Evolutionary conservation across 805 yeast species (phyloP), one percentile per base, ranked within the genome.

Genomic region (Candida tammaniensis): DNA sequence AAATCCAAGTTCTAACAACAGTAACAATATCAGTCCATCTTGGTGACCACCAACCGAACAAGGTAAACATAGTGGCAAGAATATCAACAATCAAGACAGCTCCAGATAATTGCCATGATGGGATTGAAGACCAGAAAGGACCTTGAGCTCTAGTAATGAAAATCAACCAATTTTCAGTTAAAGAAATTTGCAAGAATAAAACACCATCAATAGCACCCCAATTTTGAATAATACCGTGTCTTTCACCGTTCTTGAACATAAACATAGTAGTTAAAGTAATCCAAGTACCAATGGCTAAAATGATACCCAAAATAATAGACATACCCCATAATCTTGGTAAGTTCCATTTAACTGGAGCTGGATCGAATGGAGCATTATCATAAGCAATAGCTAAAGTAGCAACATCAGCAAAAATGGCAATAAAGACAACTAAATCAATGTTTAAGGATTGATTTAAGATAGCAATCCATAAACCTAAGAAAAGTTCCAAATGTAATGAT

Each of bases 41-140:
- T 70, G 86, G 95, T 50, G 94, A 83, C 91, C 94, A 87, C 96
- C 95, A 88, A 55, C 96, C 96, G 80, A 86, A 88, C 60, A 87
- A 68, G 57, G 87, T 72, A 81, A 87, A 88, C 79, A 85, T 76
- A 46, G 96, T 88, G 51, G 96, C 95, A 55, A 88, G 70, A 74
- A 87, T 69, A 70, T 87, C 96, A 61, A 87, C 96, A 60, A 70
- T 69, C 61, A 86, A 75, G 55, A 87, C 96, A 56, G 96, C 96
- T 74, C 95, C 95, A 55, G 93, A 53, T 72, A 87, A 80, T 76
- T 87, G 95, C 96, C 96, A 88, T 31, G 96, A 88, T 74, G 96
- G 96, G 41, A 75, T 57, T 30, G 96, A 86, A 42, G 96, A 84
- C 96, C 96, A 88, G 93, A 88, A 88, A 61, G 96, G 96, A 76